Conservation (phyloP, 2,329 filamentous ascomycete species). For the Lachnellula subtilissima region DNA sequence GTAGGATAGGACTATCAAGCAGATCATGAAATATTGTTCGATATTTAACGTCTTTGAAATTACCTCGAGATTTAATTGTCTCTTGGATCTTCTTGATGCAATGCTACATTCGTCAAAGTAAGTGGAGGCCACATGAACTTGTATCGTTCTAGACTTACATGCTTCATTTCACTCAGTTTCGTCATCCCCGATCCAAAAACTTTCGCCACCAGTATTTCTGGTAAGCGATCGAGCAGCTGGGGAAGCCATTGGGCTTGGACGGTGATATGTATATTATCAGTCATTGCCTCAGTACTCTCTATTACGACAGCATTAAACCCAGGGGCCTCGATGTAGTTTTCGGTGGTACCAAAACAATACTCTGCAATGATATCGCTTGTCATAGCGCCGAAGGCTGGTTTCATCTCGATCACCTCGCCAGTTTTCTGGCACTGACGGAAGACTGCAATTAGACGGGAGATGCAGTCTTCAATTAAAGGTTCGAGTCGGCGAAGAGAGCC, state of each 20-base stretch:
- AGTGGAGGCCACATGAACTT: too few species aligned
- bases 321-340: conserved; percentile 12
- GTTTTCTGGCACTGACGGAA: conserved; percentile 8
- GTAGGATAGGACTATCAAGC: conserved; percentile 32
- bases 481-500: conserved; percentile 11
- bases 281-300: conserved; percentile 8
- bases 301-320: conserved; percentile 11
- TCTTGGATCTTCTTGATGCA: conserved; percentile 10
- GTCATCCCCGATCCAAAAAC: conserved; percentile 10
- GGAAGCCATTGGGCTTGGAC: conserved; percentile 9
- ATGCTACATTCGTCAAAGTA: not conserved
- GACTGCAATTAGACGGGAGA: conserved; percentile 7
- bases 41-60: conserved; percentile 10
- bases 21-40: conserved; percentile 23
- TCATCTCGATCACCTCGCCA: conserved; percentile 5
- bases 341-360: conserved; percentile 23
- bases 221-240: conserved; percentile 1
- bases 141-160: not conserved
- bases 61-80: conserved; percentile 2
- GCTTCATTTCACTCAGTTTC: conserved; percentile 3
- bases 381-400: conserved; percentile 9
- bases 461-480: conserved; percentile 11
- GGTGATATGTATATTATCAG: conserved; percentile 7
- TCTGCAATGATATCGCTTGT: conserved; percentile 24
- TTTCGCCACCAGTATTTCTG: conserved; percentile 1